phyloP scores from a whole-genome alignment of 305 asterid species.

The Stenogyne calaminthoides region DNA sequence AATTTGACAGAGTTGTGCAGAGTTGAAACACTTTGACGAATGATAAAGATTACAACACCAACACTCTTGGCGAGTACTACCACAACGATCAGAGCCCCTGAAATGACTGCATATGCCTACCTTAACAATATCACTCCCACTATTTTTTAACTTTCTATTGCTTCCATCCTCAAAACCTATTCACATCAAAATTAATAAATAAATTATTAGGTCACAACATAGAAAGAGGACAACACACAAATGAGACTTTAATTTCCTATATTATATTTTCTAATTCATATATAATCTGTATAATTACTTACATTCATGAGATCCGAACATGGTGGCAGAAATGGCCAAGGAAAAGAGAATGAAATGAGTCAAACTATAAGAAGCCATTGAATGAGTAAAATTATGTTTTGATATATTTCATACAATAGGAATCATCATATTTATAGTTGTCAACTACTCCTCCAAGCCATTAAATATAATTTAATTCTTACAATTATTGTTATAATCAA shows the following conservation, averaged over 20 bases:
- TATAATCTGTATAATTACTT: not conserved
- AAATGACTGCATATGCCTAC: too few species aligned
- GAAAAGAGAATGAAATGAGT: not conserved
- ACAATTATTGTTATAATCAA: too few species aligned
- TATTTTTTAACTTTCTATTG: too few species aligned
- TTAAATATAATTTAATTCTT: too few species aligned
- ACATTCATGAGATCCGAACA: conserved; percentile 9
- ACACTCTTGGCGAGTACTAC: too few species aligned
- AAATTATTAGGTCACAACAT: too few species aligned
- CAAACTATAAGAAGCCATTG: not conserved
- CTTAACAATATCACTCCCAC: too few species aligned
- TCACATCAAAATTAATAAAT: not conserved
- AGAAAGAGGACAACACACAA: not conserved
- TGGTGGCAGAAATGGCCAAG: too few species aligned
- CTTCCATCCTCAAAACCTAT: not conserved
- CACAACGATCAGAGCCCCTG: too few species aligned
- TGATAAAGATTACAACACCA: not conserved
- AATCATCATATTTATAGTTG: not conserved
- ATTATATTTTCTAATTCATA: too few species aligned
- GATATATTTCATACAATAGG: not conserved
- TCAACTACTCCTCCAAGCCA: not conserved
- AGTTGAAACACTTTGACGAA: not conserved
- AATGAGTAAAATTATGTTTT: not conserved
- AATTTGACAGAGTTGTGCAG: not conserved
- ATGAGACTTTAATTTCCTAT: not conserved